phyloP scores from a whole-genome alignment of 345 rosid genomes.

The Salix viminalis region DNA sequence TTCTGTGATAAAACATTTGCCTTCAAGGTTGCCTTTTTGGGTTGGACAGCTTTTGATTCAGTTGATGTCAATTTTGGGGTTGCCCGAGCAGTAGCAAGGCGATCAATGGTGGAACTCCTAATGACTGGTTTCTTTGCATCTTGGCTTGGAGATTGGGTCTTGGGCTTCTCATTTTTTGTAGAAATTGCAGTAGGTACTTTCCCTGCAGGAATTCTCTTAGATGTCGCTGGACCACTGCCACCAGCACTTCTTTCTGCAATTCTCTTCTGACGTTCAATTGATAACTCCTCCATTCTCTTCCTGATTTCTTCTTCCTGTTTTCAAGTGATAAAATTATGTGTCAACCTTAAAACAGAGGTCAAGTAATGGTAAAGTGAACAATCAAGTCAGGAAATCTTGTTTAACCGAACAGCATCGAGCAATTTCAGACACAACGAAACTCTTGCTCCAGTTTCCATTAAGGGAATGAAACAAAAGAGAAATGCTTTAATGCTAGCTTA shows the following conservation, averaged over 20 bases:
- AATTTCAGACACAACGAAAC: neutral
- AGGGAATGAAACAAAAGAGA: neutral
- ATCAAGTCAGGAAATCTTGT: neutral
- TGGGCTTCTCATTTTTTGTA: slow-evolving; percentile 36
- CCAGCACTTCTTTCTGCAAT: slow-evolving; percentile 79
- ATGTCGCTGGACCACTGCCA: slow-evolving; percentile 27
- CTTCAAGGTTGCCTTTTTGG: slow-evolving; percentile 41
- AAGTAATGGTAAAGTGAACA: neutral
- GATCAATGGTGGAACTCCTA: slow-evolving; percentile 82
- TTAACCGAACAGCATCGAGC: neutral
- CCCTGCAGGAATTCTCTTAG: slow-evolving; percentile 42
- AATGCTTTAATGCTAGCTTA: neutral
- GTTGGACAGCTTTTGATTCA: slow-evolving; percentile 39
- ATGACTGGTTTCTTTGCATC: slow-evolving; percentile 52
- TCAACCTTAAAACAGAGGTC: neutral
- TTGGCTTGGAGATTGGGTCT: slow-evolving; percentile 28
- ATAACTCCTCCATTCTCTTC: slow-evolving; percentile 72
- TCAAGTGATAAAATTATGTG: neutral
- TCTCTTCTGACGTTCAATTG: slow-evolving; percentile 80
- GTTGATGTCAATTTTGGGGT: slow-evolving; percentile 39
- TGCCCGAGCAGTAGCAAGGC: slow-evolving; percentile 64
- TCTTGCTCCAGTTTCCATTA: neutral
- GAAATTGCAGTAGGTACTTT: slow-evolving; percentile 27
- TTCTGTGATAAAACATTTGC: slow-evolving; percentile 37
- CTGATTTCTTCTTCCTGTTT: slow-evolving; percentile 78